Base-by-base conservation (phyloP, 495 filamentous ascomycete species). In the Barbatosphaeria neglecta region DNA sequence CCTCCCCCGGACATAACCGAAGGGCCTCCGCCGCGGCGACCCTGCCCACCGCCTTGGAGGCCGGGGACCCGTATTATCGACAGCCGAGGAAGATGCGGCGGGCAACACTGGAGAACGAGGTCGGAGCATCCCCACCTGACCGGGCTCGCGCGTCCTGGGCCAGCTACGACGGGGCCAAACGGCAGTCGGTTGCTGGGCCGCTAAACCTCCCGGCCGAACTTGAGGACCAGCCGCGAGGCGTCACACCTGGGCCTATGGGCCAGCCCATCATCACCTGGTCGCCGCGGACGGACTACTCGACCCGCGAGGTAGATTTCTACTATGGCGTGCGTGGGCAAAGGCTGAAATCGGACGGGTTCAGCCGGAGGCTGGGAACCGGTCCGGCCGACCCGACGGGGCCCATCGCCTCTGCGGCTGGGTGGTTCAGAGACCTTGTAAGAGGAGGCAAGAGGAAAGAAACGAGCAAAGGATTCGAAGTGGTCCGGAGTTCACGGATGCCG, bases 391-490 rank as follows among this genome's bases (percentile, higher is more conserved):
- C 92, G 6, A 94, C 90, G 27, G 83, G 87, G 0, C 89, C 90
- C 2, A 84, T 92, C 11, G 82, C 86, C 4, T 86, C 84, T 8
- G 90, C 92, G 2, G 82, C 86, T 3, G 87, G 87, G 1, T 98
- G 90, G 84, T 76, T 98, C 62, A 82, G 84, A 52, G 74, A 73
- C 28, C 64, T 94, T 25, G 76, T 95, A 47, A n/a, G n/a, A n/a
- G 80, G 80, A 23, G 86, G 82, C 7, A 88, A 92, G 61, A 84
- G 77, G 3, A 95, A 92, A 53, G 87, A 92, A 37, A 92, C 80
- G 55, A 84, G 83, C 23, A 96, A 95, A 62, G 92, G 92, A 0
- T 98, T 98, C 47, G 92, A 95, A 59, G 92, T 98, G 15, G 92
- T 97, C 11, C 73, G 92, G 57, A 94, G 88, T 56, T 74, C 86